Evolutionary conservation across 2,329 filamentous ascomycete species (phyloP).

Genomic region (Phaeosphaeria sp.): DNA sequence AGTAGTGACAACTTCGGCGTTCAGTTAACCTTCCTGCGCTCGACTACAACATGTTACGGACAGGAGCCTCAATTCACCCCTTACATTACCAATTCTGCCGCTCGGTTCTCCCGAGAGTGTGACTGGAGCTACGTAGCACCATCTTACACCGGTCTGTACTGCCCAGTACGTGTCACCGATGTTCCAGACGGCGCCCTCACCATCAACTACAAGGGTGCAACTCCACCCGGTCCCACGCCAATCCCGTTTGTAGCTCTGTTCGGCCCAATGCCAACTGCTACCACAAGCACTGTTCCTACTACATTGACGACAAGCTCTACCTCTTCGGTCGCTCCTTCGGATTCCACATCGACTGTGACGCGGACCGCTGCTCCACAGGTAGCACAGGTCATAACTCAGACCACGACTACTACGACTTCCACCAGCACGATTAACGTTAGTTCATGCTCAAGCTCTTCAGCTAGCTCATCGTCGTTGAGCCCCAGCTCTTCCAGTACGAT

Average conservation of each 20-base stretch:
- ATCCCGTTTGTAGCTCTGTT: conserved; percentile 9
- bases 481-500: neutral
- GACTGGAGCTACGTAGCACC: conserved; percentile 2
- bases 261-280: conserved; percentile 7
- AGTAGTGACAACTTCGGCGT: conserved; percentile 13
- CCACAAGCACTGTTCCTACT: conserved; percentile 2
- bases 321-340: conserved; percentile 1
- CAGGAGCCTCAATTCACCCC: conserved; percentile 16
- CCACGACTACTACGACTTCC: neutral
- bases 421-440: conserved; percentile 6
- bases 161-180: conserved; percentile 3
- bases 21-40: conserved; percentile 18
- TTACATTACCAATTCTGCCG: conserved; percentile 11
- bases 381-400: neutral
- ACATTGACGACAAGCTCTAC: neutral
- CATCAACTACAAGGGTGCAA: conserved; percentile 2
- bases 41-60: conserved; percentile 13
- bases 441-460: conserved; percentile 4
- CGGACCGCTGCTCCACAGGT: neutral
- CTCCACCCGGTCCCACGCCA: neutral
- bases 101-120: conserved; percentile 11
- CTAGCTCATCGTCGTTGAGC: neutral
- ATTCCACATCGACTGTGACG: neutral
- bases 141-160: conserved; percentile 6
- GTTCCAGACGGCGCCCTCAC: conserved; percentile 11